Conservation (phyloP, 2,329 filamentous ascomycete genomes). For the Chrysosphaeria jannelii region DNA sequence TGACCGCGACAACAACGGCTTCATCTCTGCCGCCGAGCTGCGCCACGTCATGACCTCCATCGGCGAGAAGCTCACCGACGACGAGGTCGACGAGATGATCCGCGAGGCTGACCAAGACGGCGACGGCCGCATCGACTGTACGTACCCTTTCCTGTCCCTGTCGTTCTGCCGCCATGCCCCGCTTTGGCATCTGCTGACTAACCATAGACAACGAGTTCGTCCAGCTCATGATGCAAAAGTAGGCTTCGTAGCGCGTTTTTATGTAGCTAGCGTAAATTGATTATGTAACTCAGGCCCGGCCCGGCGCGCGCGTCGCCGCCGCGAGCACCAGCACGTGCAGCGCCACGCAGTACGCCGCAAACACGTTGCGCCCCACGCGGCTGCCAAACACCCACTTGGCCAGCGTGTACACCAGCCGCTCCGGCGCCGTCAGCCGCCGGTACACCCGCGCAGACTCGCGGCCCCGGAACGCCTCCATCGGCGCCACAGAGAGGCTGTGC, state of each 20-base stretch:
- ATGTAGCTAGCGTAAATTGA: too few relatives aligned
- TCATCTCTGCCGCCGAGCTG: slow-evolving; percentile 67
- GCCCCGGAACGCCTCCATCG: slow-evolving; percentile 87
- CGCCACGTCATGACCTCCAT: slow-evolving; percentile 83
- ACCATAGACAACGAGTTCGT: slow-evolving; percentile 91
- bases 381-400: slow-evolving; percentile 78
- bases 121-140: slow-evolving; percentile 71
- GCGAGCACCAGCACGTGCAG: slow-evolving; percentile 71
- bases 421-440: slow-evolving; percentile 74
- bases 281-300: too few relatives aligned
- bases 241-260: too few relatives aligned
- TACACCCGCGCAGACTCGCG: slow-evolving; percentile 74
- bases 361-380: slow-evolving; percentile 70
- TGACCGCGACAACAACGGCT: slow-evolving; percentile 74
- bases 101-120: slow-evolving; percentile 73
- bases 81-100: slow-evolving; percentile 84
- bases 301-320: too few relatives aligned
- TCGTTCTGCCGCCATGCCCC: background rate
- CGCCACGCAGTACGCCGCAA: slow-evolving; percentile 70
- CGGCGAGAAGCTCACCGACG: slow-evolving; percentile 70
- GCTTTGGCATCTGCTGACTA: too few relatives aligned
- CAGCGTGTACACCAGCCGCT: slow-evolving; percentile 68
- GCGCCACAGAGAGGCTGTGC: slow-evolving; percentile 75
- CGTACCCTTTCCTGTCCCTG: slow-evolving; percentile 9
- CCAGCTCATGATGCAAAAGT: slow-evolving; percentile 91